Evolutionary conservation across 176 grass and related monocot species (phyloP), one percentile per base, ranked within the genome.

Genomic region (Thalia dealbata): DNA sequence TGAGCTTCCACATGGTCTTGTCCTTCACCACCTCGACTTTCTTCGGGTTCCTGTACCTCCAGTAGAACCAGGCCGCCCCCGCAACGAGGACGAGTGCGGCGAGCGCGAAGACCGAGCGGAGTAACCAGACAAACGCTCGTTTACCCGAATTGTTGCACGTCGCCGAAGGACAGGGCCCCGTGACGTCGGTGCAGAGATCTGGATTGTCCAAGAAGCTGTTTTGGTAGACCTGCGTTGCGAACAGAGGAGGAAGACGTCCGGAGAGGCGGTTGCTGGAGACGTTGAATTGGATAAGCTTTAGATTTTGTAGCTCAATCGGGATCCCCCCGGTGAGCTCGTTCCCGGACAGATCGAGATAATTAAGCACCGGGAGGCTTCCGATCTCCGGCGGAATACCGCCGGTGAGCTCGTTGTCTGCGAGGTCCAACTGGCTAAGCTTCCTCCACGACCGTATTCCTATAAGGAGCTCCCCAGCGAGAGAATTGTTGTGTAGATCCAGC

Each of bases 201-300:
- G 90, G 95, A 48, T 95, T 99, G 28, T 87, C 95, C 69, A 93
- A 78, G 78, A 99, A 99, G 84, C 95, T 83, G 6, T 82, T 71
- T 12, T 0, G 61, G 79, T 67, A 85, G 38, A 7, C 10, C 3
- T 41, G 12, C 32, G 8, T 30, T 14, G 24, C 56, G 51, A 83
- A 84, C 48, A 75, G 18, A 11, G 27, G 35, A 27, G 95, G 95
- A 24, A 95, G 16, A 50, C 67, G 14, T 32, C 95, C 95, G 7
- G 71, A 83, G 38, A 99, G 81, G 41, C 70, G 89, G 60, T 99
- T 99, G 26, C 80, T 70, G 6, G 95, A 99, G 3, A 93, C 48
- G 35, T 99, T 99, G 43, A 99, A 85, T 18, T 27, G 48, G 62
- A 38, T 62, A 9, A 91, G 69, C 30, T 19, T 82, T 1, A 95